Percentiles rank a stretch among this genome's conserved stretches.
Evolutionary conservation across 2,329 filamentous ascomycete genomes (phyloP).

Genomic region (Stemphylium vesicarium): DNA sequence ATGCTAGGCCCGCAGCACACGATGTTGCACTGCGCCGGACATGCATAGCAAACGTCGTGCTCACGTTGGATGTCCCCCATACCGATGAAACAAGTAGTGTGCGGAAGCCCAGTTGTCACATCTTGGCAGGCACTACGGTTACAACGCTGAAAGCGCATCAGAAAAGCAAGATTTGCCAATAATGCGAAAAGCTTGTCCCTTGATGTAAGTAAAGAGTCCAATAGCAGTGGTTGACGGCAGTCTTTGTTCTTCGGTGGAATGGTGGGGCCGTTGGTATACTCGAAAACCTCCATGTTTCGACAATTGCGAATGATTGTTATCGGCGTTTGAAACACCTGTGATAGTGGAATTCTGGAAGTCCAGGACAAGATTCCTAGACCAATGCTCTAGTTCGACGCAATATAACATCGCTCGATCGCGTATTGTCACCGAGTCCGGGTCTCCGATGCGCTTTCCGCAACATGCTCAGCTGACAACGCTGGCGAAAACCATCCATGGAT

Average conservation of each 20-base stretch:
- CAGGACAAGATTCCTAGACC: too few species aligned
- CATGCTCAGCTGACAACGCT: neutral
- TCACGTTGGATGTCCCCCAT: slow-evolving; percentile 18
- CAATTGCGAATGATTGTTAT: too few species aligned
- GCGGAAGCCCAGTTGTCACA: slow-evolving; percentile 25
- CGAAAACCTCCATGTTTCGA: too few species aligned
- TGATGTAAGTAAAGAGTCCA: too few species aligned
- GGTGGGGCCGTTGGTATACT: too few species aligned
- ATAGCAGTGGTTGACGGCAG: too few species aligned
- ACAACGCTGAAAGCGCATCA: slow-evolving; percentile 18
- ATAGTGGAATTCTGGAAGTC: too few species aligned
- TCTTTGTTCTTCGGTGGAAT: too few species aligned
- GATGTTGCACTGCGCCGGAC: slow-evolving; percentile 28
- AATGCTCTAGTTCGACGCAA: neutral
- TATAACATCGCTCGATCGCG: neutral
- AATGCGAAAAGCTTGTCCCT: neutral
- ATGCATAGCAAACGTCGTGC: slow-evolving; percentile 22
- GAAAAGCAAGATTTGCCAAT: neutral
- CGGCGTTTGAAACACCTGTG: too few species aligned
- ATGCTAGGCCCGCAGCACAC: slow-evolving; percentile 22
- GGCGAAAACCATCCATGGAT: too few species aligned
- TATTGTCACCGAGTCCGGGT: neutral
- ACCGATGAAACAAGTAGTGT: slow-evolving; percentile 40
- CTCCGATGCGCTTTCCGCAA: neutral
- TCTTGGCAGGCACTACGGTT: slow-evolving; percentile 29